Percentiles rank a stretch among this genome's conserved stretches.
Conservation (phyloP, 1,284 basidiomycete species). For the Ganoderma sinense region DNA sequence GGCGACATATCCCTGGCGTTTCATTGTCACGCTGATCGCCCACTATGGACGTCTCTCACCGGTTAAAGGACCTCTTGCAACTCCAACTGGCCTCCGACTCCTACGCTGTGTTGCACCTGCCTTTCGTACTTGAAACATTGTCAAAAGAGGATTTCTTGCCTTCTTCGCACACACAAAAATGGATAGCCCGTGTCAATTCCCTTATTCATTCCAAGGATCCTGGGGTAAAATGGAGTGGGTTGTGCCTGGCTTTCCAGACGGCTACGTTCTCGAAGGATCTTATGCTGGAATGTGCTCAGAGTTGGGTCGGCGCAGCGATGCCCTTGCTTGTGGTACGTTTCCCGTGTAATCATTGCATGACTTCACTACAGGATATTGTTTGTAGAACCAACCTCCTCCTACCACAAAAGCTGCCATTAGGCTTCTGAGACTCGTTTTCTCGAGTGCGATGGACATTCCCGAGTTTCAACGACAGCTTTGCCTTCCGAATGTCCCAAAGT, state of each 20-base stretch:
- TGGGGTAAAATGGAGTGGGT: constrained; percentile 76
- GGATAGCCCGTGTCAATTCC: constrained; percentile 72
- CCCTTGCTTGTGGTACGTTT: constrained; percentile 56
- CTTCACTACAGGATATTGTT: constrained; percentile 28
- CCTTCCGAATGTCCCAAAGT: constrained; percentile 75
- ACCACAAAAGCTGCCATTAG: constrained; percentile 65
- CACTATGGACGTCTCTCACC: constrained; percentile 46
- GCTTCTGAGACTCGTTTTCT: constrained; percentile 68
- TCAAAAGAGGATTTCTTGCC: constrained; percentile 57
- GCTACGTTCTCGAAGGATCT: constrained; percentile 60
- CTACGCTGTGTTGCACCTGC: constrained; percentile 62
- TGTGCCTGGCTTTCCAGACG: constrained; percentile 74
- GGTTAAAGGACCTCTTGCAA: constrained; percentile 72
- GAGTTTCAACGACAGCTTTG: constrained; percentile 83
- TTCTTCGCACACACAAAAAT: constrained; percentile 74
- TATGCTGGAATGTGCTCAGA: constrained; percentile 74
- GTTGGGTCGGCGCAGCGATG: constrained; percentile 70
- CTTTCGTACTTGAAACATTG: constrained; percentile 62
- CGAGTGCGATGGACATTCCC: constrained; percentile 58
- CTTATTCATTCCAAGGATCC: constrained; percentile 78
- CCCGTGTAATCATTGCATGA: constrained; percentile 42
- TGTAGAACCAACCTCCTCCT: constrained; percentile 73
- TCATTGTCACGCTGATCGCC: not conserved
- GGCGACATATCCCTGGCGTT: not conserved
- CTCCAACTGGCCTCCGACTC: constrained; percentile 73